A percentile compares a stretch with the other conserved stretches of the same genome.
These are phyloP conservation scores for Endocarpon pusillum DNA, from an alignment of 495 filamentous ascomycete genomes.

Conservation along the genomic window DNA sequence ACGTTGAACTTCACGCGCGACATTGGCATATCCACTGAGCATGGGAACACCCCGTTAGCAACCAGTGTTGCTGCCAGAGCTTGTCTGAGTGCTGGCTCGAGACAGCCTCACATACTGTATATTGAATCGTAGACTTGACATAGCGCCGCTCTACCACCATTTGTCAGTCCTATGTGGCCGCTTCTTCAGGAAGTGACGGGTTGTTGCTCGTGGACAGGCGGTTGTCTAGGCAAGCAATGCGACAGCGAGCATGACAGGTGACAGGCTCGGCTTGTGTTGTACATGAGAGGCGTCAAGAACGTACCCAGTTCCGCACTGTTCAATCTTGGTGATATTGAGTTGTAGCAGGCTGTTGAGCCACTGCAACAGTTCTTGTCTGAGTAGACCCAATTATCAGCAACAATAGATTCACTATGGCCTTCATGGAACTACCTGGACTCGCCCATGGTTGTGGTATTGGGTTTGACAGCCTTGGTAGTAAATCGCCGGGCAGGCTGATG, in stretches of 20 bases:
- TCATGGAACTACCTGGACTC: slow-evolving; percentile 1
- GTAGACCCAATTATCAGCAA: slow-evolving; percentile 6
- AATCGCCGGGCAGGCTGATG: neutral
- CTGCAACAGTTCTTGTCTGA: slow-evolving; percentile 85
- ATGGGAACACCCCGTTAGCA: slow-evolving; percentile 6
- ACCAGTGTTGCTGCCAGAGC: slow-evolving; percentile 1
- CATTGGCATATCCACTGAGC: slow-evolving; percentile 80
- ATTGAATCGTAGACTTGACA: slow-evolving; percentile 97
- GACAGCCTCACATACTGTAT: slow-evolving; percentile 41
- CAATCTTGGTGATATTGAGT: slow-evolving; percentile 94
- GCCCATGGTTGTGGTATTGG: neutral
- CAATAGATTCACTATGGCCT: neutral
- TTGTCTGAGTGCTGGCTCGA: neutral
- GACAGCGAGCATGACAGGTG: no score
- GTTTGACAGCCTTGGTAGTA: neutral
- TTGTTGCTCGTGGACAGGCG: slow-evolving; percentile 12
- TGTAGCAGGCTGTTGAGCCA: slow-evolving; percentile 97
- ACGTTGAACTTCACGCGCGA: slow-evolving; percentile 94
- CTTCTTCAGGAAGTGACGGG: slow-evolving; percentile 1
- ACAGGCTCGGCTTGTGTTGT: no score
- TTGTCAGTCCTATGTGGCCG: slow-evolving; percentile 2
- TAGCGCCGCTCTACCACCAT: slow-evolving; percentile 59
- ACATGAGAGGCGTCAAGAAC: no score
- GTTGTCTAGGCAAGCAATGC: no score
- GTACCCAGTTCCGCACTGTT: slow-evolving; percentile 98